These are phyloP conservation scores for Dendrobium nobile DNA, from an alignment of 106 monocot genomes.

Conservation along the genomic window DNA sequence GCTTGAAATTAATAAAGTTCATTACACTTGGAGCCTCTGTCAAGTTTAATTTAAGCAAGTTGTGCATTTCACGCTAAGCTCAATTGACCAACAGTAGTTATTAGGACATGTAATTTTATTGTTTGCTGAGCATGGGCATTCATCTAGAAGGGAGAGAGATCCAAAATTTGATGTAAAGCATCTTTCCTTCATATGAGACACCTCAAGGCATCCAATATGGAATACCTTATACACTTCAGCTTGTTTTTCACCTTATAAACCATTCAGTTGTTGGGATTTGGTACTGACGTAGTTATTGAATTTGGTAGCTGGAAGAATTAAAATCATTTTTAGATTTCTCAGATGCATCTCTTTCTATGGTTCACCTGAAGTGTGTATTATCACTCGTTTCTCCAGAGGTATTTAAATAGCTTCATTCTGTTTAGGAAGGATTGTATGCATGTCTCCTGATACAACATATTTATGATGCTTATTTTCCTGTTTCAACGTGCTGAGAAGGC, in stretches of 20 bases:
- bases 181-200: not conserved
- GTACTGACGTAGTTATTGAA: too few species aligned
- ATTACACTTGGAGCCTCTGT: too few species aligned
- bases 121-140: too few species aligned
- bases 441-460: not conserved
- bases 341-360: not conserved
- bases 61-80: too few species aligned
- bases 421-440: not conserved
- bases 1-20: too few species aligned
- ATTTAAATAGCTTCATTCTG: too few species aligned
- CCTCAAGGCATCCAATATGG: not conserved
- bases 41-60: too few species aligned
- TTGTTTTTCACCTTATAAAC: not conserved
- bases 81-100: too few species aligned
- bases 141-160: too few species aligned
- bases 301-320: not conserved
- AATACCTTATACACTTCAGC: not conserved
- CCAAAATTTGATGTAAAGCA: too few species aligned
- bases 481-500: not conserved
- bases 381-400: not conserved
- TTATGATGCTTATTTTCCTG: not conserved
- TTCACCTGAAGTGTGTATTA: not conserved
- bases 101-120: too few species aligned
- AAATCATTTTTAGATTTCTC: not conserved
- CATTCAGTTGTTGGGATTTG: too few species aligned